Conservation (phyloP, 768 basidiomycete species). For the Leccinum boreale region DNA sequence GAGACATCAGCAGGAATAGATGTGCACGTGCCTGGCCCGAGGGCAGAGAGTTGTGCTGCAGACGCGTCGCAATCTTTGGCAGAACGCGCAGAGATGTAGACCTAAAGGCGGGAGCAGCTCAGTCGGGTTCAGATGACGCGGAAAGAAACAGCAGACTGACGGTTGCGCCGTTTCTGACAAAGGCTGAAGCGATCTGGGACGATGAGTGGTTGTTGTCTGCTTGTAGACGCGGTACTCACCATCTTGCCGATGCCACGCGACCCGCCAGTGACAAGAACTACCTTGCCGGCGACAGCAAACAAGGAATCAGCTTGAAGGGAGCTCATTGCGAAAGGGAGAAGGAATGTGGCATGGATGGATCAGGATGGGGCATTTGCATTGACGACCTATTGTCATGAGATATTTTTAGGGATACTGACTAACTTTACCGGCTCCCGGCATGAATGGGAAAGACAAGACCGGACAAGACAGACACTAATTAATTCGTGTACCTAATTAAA, state of each 20-base stretch:
- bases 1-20: conserved; percentile 54
- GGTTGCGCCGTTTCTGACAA: conserved; percentile 58
- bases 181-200: conserved; percentile 58
- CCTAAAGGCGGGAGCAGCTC: conserved; percentile 28
- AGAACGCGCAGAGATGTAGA: conserved; percentile 62
- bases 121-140: not conserved
- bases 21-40: conserved; percentile 55
- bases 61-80: conserved; percentile 49
- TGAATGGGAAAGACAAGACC: not conserved
- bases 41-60: conserved; percentile 46
- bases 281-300: conserved; percentile 51
- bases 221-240: conserved; percentile 32
- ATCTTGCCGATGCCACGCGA: conserved; percentile 66
- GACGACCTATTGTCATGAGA: conserved; percentile 18
- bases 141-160: conserved; percentile 26
- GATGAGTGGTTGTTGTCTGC: conserved; percentile 6
- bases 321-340: conserved; percentile 30
- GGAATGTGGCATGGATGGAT: not conserved
- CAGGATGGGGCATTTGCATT: not conserved
- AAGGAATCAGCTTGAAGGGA: conserved; percentile 35
- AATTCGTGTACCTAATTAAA: conserved; percentile 22
- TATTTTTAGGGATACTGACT: conserved; percentile 6
- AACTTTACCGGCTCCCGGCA: conserved; percentile 11
- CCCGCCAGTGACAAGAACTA: conserved; percentile 65
- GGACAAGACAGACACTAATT: conserved; percentile 18